These are phyloP conservation scores for Candida awuae DNA, from an alignment of 805 yeast species.

Conservation along the genomic window DNA sequence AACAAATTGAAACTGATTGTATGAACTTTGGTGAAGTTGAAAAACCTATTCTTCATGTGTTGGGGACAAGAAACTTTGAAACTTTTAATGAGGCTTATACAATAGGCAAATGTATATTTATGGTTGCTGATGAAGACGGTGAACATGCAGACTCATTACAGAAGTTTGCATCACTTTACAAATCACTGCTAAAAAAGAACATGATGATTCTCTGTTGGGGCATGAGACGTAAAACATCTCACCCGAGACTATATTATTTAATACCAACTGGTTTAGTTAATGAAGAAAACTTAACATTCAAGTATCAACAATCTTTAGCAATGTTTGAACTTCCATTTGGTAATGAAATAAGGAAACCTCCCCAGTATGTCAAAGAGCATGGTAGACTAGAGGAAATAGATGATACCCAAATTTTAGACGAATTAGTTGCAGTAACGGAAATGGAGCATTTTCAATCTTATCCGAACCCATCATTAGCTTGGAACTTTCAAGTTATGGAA, in stretches of 20 bases:
- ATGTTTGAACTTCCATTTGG: conserved; percentile 61
- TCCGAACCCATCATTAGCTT: conserved; percentile 57
- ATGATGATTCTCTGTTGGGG: conserved; percentile 72
- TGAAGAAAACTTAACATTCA: conserved; percentile 13
- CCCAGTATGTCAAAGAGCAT: conserved; percentile 28
- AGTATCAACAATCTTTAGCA: conserved; percentile 64
- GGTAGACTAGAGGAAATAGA: conserved; percentile 17
- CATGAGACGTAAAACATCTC: conserved; percentile 41
- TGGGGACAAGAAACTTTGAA: conserved; percentile 54
- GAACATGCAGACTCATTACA: conserved; percentile 52
- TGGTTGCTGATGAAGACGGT: conserved; percentile 57
- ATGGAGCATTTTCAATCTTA: conserved; percentile 25
- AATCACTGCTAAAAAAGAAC: conserved; percentile 41
- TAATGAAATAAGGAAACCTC: conserved; percentile 67
- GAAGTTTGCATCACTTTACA: conserved; percentile 62
- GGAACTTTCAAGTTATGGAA: conserved; percentile 57
- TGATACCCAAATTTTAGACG: conserved; percentile 17
- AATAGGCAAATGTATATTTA: conserved; percentile 47
- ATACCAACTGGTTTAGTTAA: conserved; percentile 39
- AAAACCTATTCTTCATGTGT: conserved; percentile 47
- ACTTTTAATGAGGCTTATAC: conserved; percentile 45
- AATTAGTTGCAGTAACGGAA: conserved; percentile 20
- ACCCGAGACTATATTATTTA: conserved; percentile 52
- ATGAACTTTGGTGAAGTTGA: conserved; percentile 25
- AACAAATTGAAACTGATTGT: conserved; percentile 6